Percentiles rank a stretch among this genome's conserved stretches.
These are phyloP conservation scores for Mortierella claussenii DNA, from an alignment of 192 early-diverging fungal species.

Conservation along the genomic window DNA sequence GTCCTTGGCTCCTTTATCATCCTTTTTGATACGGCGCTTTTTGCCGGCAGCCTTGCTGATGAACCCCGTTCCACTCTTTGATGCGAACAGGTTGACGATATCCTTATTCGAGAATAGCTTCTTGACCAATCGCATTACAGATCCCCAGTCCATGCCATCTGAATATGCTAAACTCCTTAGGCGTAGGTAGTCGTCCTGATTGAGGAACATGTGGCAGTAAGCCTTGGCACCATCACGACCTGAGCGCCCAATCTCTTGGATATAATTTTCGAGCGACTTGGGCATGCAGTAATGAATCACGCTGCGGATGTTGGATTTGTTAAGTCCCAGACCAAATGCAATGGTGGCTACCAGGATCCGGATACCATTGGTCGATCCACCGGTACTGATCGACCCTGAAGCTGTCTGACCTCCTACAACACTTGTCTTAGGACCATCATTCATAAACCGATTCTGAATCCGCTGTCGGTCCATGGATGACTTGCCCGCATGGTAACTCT, in stretches of 20 bases:
- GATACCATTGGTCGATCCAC: slow-evolving; percentile 42
- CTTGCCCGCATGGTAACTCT: slow-evolving; percentile 84
- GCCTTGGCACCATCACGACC: slow-evolving; percentile 68
- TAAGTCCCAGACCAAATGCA: slow-evolving; percentile 81
- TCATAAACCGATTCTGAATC: slow-evolving; percentile 77
- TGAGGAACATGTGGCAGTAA: slow-evolving; percentile 63
- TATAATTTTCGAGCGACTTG: slow-evolving; percentile 78
- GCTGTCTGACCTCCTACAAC: not conserved
- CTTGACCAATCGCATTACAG: slow-evolving; percentile 37
- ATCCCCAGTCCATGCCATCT: slow-evolving; percentile 51
- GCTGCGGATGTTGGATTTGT: slow-evolving; percentile 77
- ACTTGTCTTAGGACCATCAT: slow-evolving; percentile 23
- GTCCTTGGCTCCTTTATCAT: not conserved
- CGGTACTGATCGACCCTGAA: slow-evolving; percentile 1
- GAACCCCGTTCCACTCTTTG: too few species aligned
- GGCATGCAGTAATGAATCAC: slow-evolving; percentile 79
- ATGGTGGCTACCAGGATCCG: slow-evolving; percentile 79
- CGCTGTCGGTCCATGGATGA: slow-evolving; percentile 63
- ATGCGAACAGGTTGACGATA: not conserved
- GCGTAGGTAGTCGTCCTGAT: slow-evolving; percentile 54
- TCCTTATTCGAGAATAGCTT: slow-evolving; percentile 40
- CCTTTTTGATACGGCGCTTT: slow-evolving; percentile 1
- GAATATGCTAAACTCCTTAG: slow-evolving; percentile 58
- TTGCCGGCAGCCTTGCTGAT: not conserved
- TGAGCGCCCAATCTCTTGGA: slow-evolving; percentile 80